Percentiles rank a stretch among this genome's conserved stretches.
Conservation (phyloP, 306 rosid species). For the Nissolia schottii region DNA sequence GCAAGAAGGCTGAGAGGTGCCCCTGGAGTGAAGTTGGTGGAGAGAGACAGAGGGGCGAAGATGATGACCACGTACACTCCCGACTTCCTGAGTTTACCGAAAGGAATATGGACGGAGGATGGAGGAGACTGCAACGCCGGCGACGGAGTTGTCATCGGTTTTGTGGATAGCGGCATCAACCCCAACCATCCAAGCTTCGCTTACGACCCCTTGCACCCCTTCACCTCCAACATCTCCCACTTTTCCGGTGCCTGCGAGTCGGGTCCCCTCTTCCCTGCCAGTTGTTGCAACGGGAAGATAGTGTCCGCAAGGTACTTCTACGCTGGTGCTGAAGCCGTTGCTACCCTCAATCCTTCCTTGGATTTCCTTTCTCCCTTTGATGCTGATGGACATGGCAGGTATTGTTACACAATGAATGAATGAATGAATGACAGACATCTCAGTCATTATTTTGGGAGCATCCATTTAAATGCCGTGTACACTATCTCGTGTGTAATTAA, state of each 20-base stretch:
- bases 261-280: conserved; percentile 56
- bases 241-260: conserved; percentile 52
- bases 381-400: conserved; percentile 94
- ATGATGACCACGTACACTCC: conserved; percentile 37
- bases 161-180: conserved; percentile 77
- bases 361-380: conserved; percentile 89
- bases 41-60: conserved; percentile 36
- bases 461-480: no score
- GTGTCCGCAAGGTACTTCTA: conserved; percentile 68
- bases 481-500: not conserved
- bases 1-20: conserved; percentile 28
- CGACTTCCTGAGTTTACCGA: conserved; percentile 18
- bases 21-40: conserved; percentile 32
- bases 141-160: conserved; percentile 70
- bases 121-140: conserved; percentile 52
- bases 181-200: conserved; percentile 79
- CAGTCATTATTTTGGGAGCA: no score
- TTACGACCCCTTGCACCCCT: conserved; percentile 35
- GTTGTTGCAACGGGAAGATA: conserved; percentile 72
- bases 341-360: conserved; percentile 53
- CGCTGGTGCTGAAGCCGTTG: conserved; percentile 65
- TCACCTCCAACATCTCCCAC: conserved; percentile 34
- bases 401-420: no score
- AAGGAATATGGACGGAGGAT: conserved; percentile 43
- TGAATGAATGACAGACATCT: no score